A percentile compares a stretch with the other conserved stretches of the same genome.
These are phyloP conservation scores for Sporothrix humicola DNA, from an alignment of 2,329 filamentous ascomycete species.

Conservation along the genomic window DNA sequence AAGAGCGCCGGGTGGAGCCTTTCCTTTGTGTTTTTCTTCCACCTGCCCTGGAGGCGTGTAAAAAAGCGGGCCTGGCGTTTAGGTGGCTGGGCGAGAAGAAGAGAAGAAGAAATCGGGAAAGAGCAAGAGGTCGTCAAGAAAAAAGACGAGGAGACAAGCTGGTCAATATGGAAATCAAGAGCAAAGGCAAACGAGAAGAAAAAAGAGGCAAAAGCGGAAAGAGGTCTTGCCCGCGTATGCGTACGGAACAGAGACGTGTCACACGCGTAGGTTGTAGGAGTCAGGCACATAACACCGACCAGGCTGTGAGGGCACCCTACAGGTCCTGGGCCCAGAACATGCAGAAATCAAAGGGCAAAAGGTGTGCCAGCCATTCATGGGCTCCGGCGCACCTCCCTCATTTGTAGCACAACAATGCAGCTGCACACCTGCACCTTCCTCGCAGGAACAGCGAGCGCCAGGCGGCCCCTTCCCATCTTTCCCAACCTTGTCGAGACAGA, in stretches of 20 bases:
- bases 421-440: slow-evolving; percentile 2
- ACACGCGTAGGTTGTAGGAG: slow-evolving; percentile 7
- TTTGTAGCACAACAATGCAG: slow-evolving; percentile 19
- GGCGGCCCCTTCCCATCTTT: not conserved
- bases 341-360: not conserved
- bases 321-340: slow-evolving; percentile 6
- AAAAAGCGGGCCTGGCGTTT: slow-evolving; percentile 23
- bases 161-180: not conserved
- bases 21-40: not conserved
- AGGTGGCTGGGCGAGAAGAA: slow-evolving; percentile 12
- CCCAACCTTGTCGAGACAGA: not conserved
- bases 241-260: not conserved
- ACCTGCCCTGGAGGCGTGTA: not conserved
- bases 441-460: not conserved
- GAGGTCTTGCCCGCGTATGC: not conserved
- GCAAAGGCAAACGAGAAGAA: not conserved
- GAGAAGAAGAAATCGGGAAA: not conserved
- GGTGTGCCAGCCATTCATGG: slow-evolving; percentile 20
- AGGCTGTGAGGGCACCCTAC: not conserved
- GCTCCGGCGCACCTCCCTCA: slow-evolving; percentile 21
- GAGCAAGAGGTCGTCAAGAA: not conserved
- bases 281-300: not conserved
- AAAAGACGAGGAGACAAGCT: no score
- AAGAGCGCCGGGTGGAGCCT: slow-evolving; percentile 22
- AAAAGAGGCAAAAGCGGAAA: not conserved